These are phyloP conservation scores for Apophysomyces trapeziformis DNA, from an alignment of 371 early-diverging fungal genomes.

Conservation along the genomic window DNA sequence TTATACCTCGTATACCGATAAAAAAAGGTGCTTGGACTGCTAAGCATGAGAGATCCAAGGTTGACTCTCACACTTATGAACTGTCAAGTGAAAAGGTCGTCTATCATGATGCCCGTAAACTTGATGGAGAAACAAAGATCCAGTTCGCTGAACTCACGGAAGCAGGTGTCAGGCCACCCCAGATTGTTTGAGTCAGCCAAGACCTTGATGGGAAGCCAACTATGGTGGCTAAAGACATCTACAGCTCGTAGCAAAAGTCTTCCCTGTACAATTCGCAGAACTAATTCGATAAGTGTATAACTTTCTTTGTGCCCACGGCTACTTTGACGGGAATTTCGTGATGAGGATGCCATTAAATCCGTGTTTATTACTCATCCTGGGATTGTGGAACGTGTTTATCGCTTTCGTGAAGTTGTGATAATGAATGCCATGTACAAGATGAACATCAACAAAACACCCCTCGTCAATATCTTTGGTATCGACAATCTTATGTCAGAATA, in stretches of 20 bases:
- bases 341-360: no score
- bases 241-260: not conserved
- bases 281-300: not conserved
- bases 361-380: not conserved
- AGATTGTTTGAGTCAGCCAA: not conserved
- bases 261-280: no score
- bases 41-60: no score
- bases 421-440: slow-evolving; percentile 47
- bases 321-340: not conserved
- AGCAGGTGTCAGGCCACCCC: no score
- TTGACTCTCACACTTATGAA: no score
- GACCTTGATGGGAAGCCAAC: not conserved
- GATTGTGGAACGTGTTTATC: not conserved
- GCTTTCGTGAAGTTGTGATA: slow-evolving; percentile 24
- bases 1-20: not conserved
- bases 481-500: slow-evolving; percentile 34
- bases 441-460: slow-evolving; percentile 56
- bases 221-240: slow-evolving; percentile 7
- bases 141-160: no score
- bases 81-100: no score
- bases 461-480: slow-evolving; percentile 61
- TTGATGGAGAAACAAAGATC: no score
- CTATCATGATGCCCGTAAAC: no score
- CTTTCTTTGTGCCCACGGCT: not conserved
- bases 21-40: not conserved